Percentiles rank a stretch among this genome's conserved stretches.
phyloP scores from a whole-genome alignment of 2,329 filamentous ascomycete genomes.

The Huntiella savannae region DNA sequence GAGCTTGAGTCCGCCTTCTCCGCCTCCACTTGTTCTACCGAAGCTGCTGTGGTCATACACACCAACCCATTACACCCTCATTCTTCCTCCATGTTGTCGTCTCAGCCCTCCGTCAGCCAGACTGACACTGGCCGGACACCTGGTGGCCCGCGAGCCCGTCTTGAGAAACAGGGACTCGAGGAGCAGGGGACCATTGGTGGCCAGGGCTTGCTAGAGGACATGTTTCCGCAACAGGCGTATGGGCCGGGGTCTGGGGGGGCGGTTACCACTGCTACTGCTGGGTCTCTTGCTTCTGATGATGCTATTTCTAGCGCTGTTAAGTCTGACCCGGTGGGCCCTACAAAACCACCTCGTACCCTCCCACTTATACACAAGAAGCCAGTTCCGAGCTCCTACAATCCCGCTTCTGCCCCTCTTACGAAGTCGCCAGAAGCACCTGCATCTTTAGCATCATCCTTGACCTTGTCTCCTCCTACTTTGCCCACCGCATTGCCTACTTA shows the following conservation, averaged over 20 bases:
- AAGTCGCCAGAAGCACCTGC: background rate
- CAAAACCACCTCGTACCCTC: constrained; percentile 3
- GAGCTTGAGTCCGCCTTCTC: background rate
- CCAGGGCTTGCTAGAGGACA: background rate
- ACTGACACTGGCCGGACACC: constrained; percentile 1
- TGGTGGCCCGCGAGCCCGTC: constrained; percentile 1
- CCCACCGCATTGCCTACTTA: background rate
- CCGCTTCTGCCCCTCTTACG: background rate
- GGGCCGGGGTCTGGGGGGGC: background rate
- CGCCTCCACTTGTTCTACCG: background rate
- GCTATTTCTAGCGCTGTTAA: background rate
- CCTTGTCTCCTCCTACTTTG: background rate
- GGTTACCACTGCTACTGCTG: background rate
- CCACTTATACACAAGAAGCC: constrained; percentile 3
- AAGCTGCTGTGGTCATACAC: background rate
- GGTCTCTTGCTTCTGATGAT: background rate
- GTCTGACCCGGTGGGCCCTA: background rate
- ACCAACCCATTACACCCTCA: background rate
- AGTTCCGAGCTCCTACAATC: background rate
- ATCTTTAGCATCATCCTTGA: background rate
- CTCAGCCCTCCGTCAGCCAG: constrained; percentile 3
- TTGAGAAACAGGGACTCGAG: background rate
- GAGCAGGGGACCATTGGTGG: background rate
- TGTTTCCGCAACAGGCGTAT: background rate
- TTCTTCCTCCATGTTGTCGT: background rate